A percentile compares a stretch with the other conserved stretches of the same genome.
Conservation (phyloP, 2,329 filamentous ascomycete genomes). For the Aspergillus latus region DNA sequence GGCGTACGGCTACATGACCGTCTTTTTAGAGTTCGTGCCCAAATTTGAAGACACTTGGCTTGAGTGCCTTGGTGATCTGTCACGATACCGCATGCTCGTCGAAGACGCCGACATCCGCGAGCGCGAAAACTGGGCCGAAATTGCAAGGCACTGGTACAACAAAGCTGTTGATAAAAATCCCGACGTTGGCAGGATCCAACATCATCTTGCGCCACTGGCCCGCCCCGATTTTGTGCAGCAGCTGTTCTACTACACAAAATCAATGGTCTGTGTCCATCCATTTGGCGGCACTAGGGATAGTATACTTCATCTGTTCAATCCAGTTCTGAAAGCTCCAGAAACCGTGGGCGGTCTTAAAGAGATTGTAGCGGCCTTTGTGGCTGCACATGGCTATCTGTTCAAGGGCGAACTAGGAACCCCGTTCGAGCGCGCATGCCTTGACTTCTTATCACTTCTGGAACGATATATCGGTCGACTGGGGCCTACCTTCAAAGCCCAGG, state of each 20-base stretch:
- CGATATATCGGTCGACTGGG: conserved; percentile 50
- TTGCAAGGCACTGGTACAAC: conserved; percentile 80
- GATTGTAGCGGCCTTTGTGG: conserved; percentile 53
- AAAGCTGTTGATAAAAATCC: conserved; percentile 77
- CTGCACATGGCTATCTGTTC: conserved; percentile 54
- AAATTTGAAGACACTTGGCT: conserved; percentile 88
- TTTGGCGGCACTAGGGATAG: conserved; percentile 59
- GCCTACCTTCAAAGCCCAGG: conserved; percentile 53
- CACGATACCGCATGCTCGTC: conserved; percentile 85
- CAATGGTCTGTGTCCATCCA: conserved; percentile 55
- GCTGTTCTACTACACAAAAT: conserved; percentile 60
- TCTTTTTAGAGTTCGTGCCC: conserved; percentile 81
- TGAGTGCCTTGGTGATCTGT: conserved; percentile 84
- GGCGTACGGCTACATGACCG: conserved; percentile 87
- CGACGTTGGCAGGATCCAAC: conserved; percentile 74
- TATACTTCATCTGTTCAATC: conserved; percentile 56
- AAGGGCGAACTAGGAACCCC: conserved; percentile 33
- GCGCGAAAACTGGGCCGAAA: conserved; percentile 76
- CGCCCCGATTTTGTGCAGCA: conserved; percentile 59
- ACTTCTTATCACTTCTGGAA: conserved; percentile 49
- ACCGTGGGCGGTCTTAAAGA: conserved; percentile 30
- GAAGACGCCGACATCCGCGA: conserved; percentile 77
- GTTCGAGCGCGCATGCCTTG: conserved; percentile 40
- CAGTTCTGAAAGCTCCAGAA: conserved; percentile 45
- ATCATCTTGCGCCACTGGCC: conserved; percentile 74